Evolutionary conservation across 306 rosid species (phyloP).

Genomic region (Sicyos baderoa): DNA sequence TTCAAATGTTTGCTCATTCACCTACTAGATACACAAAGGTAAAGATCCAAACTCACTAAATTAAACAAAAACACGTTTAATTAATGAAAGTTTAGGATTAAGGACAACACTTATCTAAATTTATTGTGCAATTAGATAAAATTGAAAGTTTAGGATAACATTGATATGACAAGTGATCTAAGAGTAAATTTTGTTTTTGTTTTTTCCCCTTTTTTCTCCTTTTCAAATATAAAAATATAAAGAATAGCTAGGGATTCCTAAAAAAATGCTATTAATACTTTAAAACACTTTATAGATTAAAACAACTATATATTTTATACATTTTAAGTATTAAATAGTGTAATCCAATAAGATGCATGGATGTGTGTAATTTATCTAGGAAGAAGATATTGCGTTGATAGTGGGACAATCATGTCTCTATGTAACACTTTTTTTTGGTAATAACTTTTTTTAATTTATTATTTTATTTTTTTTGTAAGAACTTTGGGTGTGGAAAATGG

Average conservation of each 20-base stretch:
- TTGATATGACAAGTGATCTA: too few relatives aligned
- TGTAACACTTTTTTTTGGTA: neutral
- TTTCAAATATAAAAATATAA: neutral
- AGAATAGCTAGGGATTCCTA: neutral
- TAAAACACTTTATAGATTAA: neutral
- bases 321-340: neutral
- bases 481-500: neutral
- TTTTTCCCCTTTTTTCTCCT: too few relatives aligned
- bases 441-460: too few relatives aligned
- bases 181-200: too few relatives aligned
- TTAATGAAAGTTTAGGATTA: neutral
- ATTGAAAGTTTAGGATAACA: too few relatives aligned
- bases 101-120: neutral
- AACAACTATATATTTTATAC: neutral
- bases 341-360: slow-evolving; percentile 14
- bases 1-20: too few relatives aligned
- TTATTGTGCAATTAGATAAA: too few relatives aligned
- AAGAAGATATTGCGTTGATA: slow-evolving; percentile 7
- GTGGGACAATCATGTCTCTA: slow-evolving; percentile 16
- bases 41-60: too few relatives aligned
- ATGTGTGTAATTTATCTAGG: slow-evolving; percentile 8
- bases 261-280: neutral
- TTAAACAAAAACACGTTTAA: too few relatives aligned
- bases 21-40: too few relatives aligned
- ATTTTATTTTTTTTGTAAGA: neutral